A percentile compares a stretch with the other conserved stretches of the same genome.
phyloP scores from a whole-genome alignment of 2,329 filamentous ascomycete species.

The Fonsecaea multimorphosa region DNA sequence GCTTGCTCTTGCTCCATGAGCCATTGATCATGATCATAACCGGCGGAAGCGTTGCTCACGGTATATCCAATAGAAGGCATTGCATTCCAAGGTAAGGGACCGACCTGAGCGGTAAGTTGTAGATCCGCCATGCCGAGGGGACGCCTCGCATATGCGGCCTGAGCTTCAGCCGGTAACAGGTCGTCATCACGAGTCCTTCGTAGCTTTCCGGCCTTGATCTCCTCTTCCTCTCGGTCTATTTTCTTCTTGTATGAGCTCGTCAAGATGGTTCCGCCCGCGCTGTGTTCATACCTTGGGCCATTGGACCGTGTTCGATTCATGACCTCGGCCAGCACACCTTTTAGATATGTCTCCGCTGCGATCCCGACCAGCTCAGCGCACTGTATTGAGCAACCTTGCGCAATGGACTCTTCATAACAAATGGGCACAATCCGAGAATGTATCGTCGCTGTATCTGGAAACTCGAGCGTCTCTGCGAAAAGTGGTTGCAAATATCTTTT shows the following conservation, averaged over 20 bases:
- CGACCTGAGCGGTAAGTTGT: constrained; percentile 74
- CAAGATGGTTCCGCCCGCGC: constrained; percentile 73
- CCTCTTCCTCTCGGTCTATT: constrained; percentile 76
- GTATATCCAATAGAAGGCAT: constrained; percentile 77
- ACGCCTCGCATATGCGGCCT: constrained; percentile 72
- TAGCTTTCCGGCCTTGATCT: constrained; percentile 74
- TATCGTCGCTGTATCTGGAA: constrained; percentile 64
- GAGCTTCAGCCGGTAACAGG: constrained; percentile 79
- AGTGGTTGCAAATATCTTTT: constrained; percentile 69
- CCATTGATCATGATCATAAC: constrained; percentile 75
- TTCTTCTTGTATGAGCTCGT: constrained; percentile 79
- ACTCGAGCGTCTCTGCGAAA: constrained; percentile 67
- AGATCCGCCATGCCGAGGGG: constrained; percentile 80
- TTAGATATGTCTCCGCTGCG: constrained; percentile 67
- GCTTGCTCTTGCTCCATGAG: constrained; percentile 45
- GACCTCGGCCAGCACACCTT: constrained; percentile 63
- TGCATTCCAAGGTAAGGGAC: constrained; percentile 75
- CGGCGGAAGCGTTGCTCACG: constrained; percentile 73
- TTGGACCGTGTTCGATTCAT: constrained; percentile 63
- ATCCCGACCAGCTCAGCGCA: constrained; percentile 67
- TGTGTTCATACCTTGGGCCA: constrained; percentile 63
- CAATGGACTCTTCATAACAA: constrained; percentile 68
- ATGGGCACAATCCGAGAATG: constrained; percentile 67
- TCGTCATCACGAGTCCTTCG: constrained; percentile 73
- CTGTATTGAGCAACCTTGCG: constrained; percentile 58